A percentile compares a stretch with the other conserved stretches of the same genome.
These are phyloP conservation scores for Metschnikowia corniflorae DNA, from an alignment of 805 yeast genomes.

Conservation along the genomic window DNA sequence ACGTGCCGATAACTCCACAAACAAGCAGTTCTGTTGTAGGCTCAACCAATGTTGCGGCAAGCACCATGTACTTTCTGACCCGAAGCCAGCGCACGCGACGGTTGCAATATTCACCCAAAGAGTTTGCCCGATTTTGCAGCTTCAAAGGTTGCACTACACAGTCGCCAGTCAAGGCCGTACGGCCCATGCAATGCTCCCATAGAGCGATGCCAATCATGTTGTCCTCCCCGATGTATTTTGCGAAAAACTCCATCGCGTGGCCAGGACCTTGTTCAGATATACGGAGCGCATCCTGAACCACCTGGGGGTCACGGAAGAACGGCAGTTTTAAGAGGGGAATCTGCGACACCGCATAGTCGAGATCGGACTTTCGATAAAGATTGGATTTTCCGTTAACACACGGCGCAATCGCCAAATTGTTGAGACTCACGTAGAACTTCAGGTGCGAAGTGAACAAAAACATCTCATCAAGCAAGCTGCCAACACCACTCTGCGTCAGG, in stretches of 20 bases:
- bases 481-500: slow-evolving; percentile 10
- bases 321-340: slow-evolving; percentile 27
- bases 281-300: slow-evolving; percentile 28
- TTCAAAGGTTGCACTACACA: slow-evolving; percentile 69
- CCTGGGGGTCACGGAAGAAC: slow-evolving; percentile 30
- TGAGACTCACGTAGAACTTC: slow-evolving; percentile 77
- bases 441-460: slow-evolving; percentile 80
- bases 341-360: slow-evolving; percentile 53
- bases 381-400: slow-evolving; percentile 92
- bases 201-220: slow-evolving; percentile 86
- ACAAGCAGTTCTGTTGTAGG: slow-evolving; percentile 80
- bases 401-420: slow-evolving; percentile 72
- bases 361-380: slow-evolving; percentile 62
- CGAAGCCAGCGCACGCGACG: slow-evolving; percentile 83
- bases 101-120: slow-evolving; percentile 52
- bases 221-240: slow-evolving; percentile 85
- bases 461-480: slow-evolving; percentile 65
- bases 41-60: slow-evolving; percentile 77
- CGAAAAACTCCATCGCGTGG: slow-evolving; percentile 63
- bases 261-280: slow-evolving; percentile 33
- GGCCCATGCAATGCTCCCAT: slow-evolving; percentile 63
- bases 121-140: slow-evolving; percentile 32
- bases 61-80: slow-evolving; percentile 83
- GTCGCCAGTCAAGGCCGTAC: slow-evolving; percentile 78
- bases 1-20: slow-evolving; percentile 64